Percentiles rank a stretch among this genome's conserved stretches.
These are phyloP conservation scores for Porcisia deanei DNA, from an alignment of 208 protist genomes.

Conservation along the genomic window DNA sequence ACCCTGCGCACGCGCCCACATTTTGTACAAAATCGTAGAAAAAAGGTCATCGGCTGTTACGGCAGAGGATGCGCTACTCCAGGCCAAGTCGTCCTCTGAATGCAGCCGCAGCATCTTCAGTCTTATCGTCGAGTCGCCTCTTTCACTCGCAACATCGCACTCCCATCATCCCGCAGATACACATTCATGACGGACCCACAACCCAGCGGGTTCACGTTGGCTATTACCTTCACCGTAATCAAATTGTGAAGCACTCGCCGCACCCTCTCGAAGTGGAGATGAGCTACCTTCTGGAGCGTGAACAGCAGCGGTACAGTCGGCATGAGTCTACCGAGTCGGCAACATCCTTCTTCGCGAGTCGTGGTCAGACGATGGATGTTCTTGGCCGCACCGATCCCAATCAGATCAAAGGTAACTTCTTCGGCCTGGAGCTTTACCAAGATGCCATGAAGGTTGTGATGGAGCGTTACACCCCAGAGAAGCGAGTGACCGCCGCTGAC, in stretches of 20 bases:
- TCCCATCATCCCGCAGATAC: conserved; percentile 69
- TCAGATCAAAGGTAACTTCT: conserved; percentile 79
- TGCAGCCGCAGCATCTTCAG: neutral
- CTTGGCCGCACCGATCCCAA: conserved; percentile 63
- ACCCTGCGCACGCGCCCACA: neutral
- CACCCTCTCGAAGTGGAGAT: conserved; percentile 82
- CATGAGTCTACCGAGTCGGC: conserved; percentile 72
- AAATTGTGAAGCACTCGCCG: conserved; percentile 75
- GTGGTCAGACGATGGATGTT: conserved; percentile 69
- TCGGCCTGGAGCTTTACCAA: conserved; percentile 79
- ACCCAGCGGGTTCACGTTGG: conserved; percentile 49
- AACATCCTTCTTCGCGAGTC: conserved; percentile 68
- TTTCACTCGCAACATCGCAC: conserved; percentile 86
- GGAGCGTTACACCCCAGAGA: conserved; percentile 73
- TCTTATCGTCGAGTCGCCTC: neutral
- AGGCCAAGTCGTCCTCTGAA: neutral
- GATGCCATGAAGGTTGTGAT: conserved; percentile 79
- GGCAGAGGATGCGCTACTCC: conserved; percentile 3
- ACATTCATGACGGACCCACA: conserved; percentile 27
- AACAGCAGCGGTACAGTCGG: conserved; percentile 83
- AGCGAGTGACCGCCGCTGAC: conserved; percentile 55
- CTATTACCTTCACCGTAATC: conserved; percentile 72
- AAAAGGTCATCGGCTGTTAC: neutral
- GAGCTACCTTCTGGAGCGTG: conserved; percentile 70
- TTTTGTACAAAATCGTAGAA: neutral